Evolutionary conservation across 106 monocot species (phyloP).

Genomic region (Dendrobium officinale): DNA sequence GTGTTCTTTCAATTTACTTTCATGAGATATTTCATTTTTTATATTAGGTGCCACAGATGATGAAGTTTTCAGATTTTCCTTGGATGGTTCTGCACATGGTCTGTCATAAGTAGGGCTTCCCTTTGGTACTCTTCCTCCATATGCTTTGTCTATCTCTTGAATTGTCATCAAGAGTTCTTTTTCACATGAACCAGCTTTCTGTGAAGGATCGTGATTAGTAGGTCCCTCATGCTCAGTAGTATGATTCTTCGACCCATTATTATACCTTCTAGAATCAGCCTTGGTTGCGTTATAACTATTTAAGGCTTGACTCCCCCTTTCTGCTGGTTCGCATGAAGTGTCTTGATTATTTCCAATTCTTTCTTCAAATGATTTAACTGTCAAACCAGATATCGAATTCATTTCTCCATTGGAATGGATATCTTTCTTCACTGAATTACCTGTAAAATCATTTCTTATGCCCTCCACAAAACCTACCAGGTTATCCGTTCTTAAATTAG

Average conservation of each 20-base stretch:
- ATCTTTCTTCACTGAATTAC: not conserved
- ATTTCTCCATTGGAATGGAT: slow-evolving; percentile 3
- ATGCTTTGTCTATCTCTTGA: no score
- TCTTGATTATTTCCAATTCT: slow-evolving; percentile 15
- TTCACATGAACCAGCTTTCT: slow-evolving; percentile 15
- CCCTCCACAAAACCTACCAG: no score
- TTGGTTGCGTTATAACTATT: slow-evolving; percentile 23
- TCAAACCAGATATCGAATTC: slow-evolving; percentile 22
- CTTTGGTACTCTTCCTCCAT: no score
- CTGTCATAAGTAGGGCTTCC: no score
- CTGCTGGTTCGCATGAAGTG: slow-evolving; percentile 4
- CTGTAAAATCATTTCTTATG: not conserved
- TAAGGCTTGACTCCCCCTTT: slow-evolving; percentile 13
- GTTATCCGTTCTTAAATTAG: no score
- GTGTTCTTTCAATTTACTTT: not conserved
- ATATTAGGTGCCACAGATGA: slow-evolving; percentile 29
- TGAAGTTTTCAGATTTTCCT: slow-evolving; percentile 11
- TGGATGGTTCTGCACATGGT: slow-evolving; percentile 12
- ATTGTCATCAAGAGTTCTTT: no score
- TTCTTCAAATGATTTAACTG: slow-evolving; percentile 15
- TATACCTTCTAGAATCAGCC: slow-evolving; percentile 10
- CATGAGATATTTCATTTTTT: slow-evolving; percentile 33
- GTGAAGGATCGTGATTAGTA: slow-evolving; percentile 14
- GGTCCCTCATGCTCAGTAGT: slow-evolving; percentile 11
- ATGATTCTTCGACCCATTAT: slow-evolving; percentile 21